These are phyloP conservation scores for Spizellomyces punctatus DNA, from an alignment of 192 early-diverging fungal species.

Conservation along the genomic window DNA sequence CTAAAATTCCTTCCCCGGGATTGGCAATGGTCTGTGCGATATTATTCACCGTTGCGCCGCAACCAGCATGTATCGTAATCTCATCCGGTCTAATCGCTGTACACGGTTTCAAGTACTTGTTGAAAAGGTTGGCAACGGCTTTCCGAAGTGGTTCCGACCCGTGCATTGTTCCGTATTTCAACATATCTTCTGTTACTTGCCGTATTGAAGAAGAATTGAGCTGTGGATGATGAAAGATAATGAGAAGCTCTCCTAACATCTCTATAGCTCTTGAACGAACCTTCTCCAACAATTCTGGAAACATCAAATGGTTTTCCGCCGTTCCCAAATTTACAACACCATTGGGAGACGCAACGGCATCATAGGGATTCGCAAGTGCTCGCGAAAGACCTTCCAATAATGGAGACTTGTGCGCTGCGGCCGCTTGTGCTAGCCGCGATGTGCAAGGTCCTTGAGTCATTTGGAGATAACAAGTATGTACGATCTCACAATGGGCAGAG, in stretches of 20 bases:
- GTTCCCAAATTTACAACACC: conserved; percentile 85
- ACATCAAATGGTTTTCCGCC: conserved; percentile 76
- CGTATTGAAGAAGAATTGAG: background rate
- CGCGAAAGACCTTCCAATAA: background rate
- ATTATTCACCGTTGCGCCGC: conserved; percentile 65
- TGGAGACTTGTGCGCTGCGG: background rate
- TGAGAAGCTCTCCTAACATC: too few relatives aligned
- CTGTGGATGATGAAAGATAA: background rate
- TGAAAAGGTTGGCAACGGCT: conserved; percentile 65
- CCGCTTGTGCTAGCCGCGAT: background rate
- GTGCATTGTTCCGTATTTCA: conserved; percentile 49
- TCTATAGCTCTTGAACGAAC: too few relatives aligned
- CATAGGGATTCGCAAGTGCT: background rate
- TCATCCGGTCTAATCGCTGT: conserved; percentile 49
- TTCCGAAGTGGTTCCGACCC: conserved; percentile 51
- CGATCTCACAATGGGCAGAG: too few relatives aligned
- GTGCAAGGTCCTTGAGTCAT: too few relatives aligned
- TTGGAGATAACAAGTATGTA: too few relatives aligned
- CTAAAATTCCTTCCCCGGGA: conserved; percentile 72
- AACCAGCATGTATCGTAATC: conserved; percentile 71
- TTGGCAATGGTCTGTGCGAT: conserved; percentile 66
- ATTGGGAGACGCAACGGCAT: conserved; percentile 21
- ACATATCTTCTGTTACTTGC: background rate
- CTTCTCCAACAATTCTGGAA: background rate
- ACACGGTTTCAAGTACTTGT: conserved; percentile 61